These are phyloP conservation scores for Dalbergia cultrata DNA, from an alignment of 306 rosid genomes.

Conservation along the genomic window DNA sequence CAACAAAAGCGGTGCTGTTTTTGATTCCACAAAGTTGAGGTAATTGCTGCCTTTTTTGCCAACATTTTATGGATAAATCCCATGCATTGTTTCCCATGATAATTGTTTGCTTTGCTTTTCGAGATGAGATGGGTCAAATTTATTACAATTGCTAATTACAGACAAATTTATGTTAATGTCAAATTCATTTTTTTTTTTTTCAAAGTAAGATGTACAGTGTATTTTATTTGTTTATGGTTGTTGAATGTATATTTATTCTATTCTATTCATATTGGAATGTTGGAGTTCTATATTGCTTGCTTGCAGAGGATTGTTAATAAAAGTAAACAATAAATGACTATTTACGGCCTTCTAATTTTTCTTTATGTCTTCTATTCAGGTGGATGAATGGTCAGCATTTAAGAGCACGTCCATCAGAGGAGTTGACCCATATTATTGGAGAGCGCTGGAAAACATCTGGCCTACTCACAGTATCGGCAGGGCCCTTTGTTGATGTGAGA, in stretches of 20 bases:
- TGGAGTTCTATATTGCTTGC: slow-evolving; percentile 2
- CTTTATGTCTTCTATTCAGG: slow-evolving; percentile 51
- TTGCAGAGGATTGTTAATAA: slow-evolving; percentile 16
- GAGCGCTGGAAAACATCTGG: slow-evolving; percentile 79
- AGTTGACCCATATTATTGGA: slow-evolving; percentile 74
- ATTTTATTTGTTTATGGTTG: slow-evolving; percentile 21
- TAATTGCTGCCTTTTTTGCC: slow-evolving; percentile 32
- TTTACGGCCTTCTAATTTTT: slow-evolving; percentile 18
- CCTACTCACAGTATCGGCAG: slow-evolving; percentile 65
- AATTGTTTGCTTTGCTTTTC: slow-evolving; percentile 12
- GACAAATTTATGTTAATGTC: background rate
- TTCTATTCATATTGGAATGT: slow-evolving; percentile 25
- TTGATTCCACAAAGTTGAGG: slow-evolving; percentile 86
- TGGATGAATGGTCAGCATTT: slow-evolving; percentile 99
- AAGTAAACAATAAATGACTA: background rate
- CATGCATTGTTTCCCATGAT: background rate
- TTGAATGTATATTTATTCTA: background rate
- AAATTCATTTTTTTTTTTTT: background rate
- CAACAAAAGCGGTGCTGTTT: slow-evolving; percentile 93
- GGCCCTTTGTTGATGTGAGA: slow-evolving; percentile 83
- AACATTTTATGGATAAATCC: slow-evolving; percentile 24
- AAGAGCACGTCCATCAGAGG: slow-evolving; percentile 75
- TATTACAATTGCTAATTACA: background rate
- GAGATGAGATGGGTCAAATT: slow-evolving; percentile 12
- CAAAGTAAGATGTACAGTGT: slow-evolving; percentile 29